Evolutionary conservation across 192 early-diverging fungal genomes (phyloP), one percentile per base, ranked within the genome.

Genomic region (Coemansia sp.): DNA sequence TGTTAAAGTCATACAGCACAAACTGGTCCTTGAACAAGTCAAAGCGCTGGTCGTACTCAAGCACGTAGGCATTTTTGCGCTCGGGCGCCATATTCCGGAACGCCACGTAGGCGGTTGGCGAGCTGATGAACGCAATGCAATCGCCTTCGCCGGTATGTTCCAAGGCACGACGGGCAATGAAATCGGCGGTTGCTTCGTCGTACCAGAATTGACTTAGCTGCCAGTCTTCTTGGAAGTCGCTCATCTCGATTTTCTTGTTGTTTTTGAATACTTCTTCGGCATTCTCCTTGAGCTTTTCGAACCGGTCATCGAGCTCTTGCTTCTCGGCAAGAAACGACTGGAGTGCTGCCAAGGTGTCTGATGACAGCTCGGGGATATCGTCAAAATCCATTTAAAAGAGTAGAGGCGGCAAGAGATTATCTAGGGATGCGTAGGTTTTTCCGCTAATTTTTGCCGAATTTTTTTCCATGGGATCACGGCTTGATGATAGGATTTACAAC

Each of bases 171-270:
- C 55, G 64, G n/a, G 85, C 84, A 13, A 89, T 41, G 39, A 71
- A 76, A 6, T 75, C 43, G 8, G 83, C 75, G 1, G 86, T 89
- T 1, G 68, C 73, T 35, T 82, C 75, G 63, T 77, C 71, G 62
- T 88, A 88, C 88, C 68, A 85, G 50, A 83, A 82, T 62, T 87
- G 84, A 28, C 76, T 80, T 52, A 88, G 69, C 73, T 93, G 91
- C 92, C 92, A 92, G 74, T 93, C 90, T 67, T 93, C 91, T 31
- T 82, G 83, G 78, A 92, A 93, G 41, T 73, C 77, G 16, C 81
- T 78, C 85, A 93, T 92, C 36, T 81, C 71, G 34, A 77, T 62
- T 28, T 76, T 75, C 28, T 66, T 35, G 21, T 79, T 61, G 23
- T 69, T 69, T 10, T 75, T 64, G 65, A 84, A 85, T 18, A 68